A percentile compares a stretch with the other conserved stretches of the same genome.
Conservation (phyloP, 129 eudicot species). For the Daucus carota region DH1_v3.0 NC_030387.2:37466501-37467000, state of each 20-base stretch:
- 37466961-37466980: constrained; percentile 66
- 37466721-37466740: background rate
- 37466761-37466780: background rate
- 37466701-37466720: background rate
- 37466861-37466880: background rate
- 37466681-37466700: background rate
- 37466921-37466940: background rate
- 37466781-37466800: background rate
- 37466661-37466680: background rate
- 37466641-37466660: background rate
- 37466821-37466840: background rate
- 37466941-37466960: background rate
- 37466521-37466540: background rate
- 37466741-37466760: background rate
- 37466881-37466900: background rate
- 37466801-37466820: background rate
- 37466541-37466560: background rate
- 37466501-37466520: background rate
- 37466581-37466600: background rate
- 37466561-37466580: background rate
- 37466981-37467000: constrained; percentile 24
- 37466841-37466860: background rate
- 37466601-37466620: background rate
- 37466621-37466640: background rate
- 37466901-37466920: background rate